A percentile compares a stretch with the other conserved stretches of the same genome.
These are phyloP conservation scores for Nicotiana benthamiana DNA, from an alignment of 257 asterid species.

Conservation along the genomic window DNA sequence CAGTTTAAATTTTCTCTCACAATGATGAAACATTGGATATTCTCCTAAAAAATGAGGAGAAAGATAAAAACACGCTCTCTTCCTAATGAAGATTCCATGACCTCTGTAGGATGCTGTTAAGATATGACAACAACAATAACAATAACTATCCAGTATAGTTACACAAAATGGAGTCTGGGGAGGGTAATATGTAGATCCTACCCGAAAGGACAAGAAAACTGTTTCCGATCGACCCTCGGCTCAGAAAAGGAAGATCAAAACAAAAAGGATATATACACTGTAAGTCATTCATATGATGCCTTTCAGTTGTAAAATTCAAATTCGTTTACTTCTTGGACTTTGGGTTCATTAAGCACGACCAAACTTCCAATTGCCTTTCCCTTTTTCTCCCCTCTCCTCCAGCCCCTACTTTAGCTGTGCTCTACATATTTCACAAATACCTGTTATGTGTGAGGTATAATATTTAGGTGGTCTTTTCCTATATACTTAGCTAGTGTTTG, in stretches of 20 bases:
- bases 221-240: too few relatives aligned
- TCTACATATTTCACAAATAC: not conserved
- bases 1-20: not conserved
- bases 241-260: too few relatives aligned
- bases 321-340: not conserved
- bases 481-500: too few relatives aligned
- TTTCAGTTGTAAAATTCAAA: not conserved
- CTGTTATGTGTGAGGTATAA: not conserved
- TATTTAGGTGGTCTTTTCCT: not conserved
- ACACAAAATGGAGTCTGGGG: too few relatives aligned
- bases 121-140: too few relatives aligned
- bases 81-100: not conserved
- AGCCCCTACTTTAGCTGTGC: not conserved
- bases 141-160: too few relatives aligned
- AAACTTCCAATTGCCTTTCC: not conserved
- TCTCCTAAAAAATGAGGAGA: not conserved
- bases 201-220: too few relatives aligned
- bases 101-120: slow-evolving; percentile 37
- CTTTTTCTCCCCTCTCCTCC: not conserved
- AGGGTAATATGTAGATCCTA: too few relatives aligned
- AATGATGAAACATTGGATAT: not conserved
- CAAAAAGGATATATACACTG: slow-evolving; percentile 43
- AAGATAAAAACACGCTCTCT: not conserved
- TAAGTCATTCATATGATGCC: slow-evolving; percentile 10
- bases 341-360: not conserved